phyloP scores from a whole-genome alignment of 352 stramenopile species.

The Globisporangium acanthophoron region DNA sequence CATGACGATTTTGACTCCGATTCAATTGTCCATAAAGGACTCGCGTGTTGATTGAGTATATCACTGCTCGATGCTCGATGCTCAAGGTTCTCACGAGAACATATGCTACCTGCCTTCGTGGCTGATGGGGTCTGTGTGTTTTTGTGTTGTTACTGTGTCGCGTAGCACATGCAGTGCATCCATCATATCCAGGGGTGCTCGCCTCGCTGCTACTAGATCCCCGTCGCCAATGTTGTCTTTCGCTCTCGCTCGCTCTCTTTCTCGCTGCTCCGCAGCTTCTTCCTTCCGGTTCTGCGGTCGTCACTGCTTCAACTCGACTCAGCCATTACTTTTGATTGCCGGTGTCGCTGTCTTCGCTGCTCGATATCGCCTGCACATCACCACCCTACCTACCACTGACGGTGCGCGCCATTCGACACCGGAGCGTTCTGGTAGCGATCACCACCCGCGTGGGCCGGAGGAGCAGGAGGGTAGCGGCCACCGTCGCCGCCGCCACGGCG shows the following conservation, averaged over 20 bases:
- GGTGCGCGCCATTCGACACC: slow-evolving; percentile 2
- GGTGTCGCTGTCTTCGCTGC: not conserved
- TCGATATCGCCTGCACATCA: not conserved
- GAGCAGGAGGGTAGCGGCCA: not conserved
- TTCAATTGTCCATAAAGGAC: too few relatives aligned
- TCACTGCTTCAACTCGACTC: too few relatives aligned
- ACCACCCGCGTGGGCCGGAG: not conserved
- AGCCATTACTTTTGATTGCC: too few relatives aligned
- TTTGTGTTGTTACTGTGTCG: not conserved
- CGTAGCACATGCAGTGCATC: not conserved
- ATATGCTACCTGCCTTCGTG: too few relatives aligned
- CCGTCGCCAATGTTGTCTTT: not conserved
- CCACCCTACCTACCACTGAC: slow-evolving; percentile 1
- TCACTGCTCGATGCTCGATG: too few relatives aligned
- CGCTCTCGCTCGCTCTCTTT: not conserved
- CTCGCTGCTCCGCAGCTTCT: not conserved
- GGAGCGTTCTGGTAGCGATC: slow-evolving; percentile 10
- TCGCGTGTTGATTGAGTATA: too few relatives aligned
- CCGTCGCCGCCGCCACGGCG: slow-evolving; percentile 29
- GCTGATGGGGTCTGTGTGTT: not conserved
- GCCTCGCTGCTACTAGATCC: not conserved
- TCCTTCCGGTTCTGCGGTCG: not conserved
- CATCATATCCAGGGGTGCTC: not conserved
- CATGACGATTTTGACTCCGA: too few relatives aligned
- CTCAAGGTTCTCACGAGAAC: too few relatives aligned